These are phyloP conservation scores for Fusarium brachygibbosum DNA, from an alignment of 2,329 filamentous ascomycete genomes.

Conservation along the genomic window DNA sequence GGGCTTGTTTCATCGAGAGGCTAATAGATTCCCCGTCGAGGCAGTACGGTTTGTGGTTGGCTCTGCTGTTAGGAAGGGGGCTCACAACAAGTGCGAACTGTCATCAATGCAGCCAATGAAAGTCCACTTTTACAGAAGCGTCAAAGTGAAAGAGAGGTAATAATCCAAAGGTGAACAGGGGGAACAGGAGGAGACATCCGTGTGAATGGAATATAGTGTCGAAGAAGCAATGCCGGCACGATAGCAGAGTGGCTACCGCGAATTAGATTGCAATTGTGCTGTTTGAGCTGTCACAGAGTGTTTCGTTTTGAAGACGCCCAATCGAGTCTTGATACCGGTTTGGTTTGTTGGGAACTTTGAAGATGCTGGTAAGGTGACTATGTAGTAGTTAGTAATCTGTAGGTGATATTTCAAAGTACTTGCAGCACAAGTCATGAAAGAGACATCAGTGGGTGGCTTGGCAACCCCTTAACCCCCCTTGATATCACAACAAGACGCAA, in stretches of 20 bases:
- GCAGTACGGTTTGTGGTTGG: slow-evolving; percentile 41
- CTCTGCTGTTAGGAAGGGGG: slow-evolving; percentile 13
- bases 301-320: slow-evolving; percentile 1
- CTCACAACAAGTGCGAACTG: slow-evolving; percentile 25
- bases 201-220: background rate
- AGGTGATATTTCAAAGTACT: background rate
- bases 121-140: slow-evolving; percentile 2
- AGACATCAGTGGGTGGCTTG: slow-evolving; percentile 5
- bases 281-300: background rate
- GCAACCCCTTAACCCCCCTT: slow-evolving; percentile 3
- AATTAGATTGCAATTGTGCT: background rate
- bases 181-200: background rate
- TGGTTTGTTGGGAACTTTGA: background rate
- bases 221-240: background rate
- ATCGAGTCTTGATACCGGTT: slow-evolving; percentile 5
- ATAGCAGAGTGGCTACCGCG: background rate
- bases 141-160: slow-evolving; percentile 7
- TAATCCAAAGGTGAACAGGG: background rate
- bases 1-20: slow-evolving; percentile 48
- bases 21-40: slow-evolving; percentile 45
- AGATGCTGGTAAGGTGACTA: background rate
- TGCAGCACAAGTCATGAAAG: background rate
- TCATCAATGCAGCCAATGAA: slow-evolving; percentile 34
- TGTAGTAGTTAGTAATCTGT: background rate
- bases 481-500: background rate